A percentile compares a stretch with the other conserved stretches of the same genome.
Evolutionary conservation across 371 early-diverging fungal genomes (phyloP).

Genomic region (Mortierella sp.): DNA sequence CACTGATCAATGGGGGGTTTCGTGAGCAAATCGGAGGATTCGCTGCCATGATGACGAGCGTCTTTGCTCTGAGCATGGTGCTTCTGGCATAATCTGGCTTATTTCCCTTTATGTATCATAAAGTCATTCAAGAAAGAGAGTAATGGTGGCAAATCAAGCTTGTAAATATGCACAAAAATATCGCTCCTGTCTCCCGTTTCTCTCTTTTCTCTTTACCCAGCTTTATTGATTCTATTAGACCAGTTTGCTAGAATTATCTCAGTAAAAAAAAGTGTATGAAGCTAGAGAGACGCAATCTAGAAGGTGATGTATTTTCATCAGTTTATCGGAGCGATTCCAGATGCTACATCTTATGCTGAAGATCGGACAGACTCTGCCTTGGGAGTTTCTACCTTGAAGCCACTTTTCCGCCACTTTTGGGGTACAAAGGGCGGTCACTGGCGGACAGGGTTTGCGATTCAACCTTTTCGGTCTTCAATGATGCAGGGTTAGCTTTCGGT

Average conservation of each 20-base stretch:
- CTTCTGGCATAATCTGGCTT: conserved; percentile 38
- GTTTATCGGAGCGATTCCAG: too few relatives aligned
- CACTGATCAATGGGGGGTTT: not conserved
- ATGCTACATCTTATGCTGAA: too few relatives aligned
- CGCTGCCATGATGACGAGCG: conserved; percentile 21
- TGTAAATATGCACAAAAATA: not conserved
- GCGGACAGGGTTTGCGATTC: too few relatives aligned
- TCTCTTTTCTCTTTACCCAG: not conserved
- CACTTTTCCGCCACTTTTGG: too few relatives aligned
- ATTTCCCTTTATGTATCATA: not conserved
- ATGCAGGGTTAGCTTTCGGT: not conserved
- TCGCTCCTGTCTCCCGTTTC: not conserved
- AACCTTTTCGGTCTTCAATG: too few relatives aligned
- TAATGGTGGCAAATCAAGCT: not conserved
- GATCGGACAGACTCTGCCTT: too few relatives aligned
- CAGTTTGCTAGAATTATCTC: not conserved
- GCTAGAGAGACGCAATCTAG: too few relatives aligned
- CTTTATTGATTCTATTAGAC: not conserved
- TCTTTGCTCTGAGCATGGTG: conserved; percentile 26
- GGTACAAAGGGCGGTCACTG: too few relatives aligned
- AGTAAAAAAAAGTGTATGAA: too few relatives aligned
- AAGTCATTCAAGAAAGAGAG: not conserved
- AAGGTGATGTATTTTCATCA: too few relatives aligned
- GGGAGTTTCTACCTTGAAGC: too few relatives aligned
- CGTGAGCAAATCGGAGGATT: conserved; percentile 11